A percentile compares a stretch with the other conserved stretches of the same genome.
These are phyloP conservation scores for Camillea tinctor DNA, from an alignment of 2,329 filamentous ascomycete genomes.

Conservation along the genomic window DNA sequence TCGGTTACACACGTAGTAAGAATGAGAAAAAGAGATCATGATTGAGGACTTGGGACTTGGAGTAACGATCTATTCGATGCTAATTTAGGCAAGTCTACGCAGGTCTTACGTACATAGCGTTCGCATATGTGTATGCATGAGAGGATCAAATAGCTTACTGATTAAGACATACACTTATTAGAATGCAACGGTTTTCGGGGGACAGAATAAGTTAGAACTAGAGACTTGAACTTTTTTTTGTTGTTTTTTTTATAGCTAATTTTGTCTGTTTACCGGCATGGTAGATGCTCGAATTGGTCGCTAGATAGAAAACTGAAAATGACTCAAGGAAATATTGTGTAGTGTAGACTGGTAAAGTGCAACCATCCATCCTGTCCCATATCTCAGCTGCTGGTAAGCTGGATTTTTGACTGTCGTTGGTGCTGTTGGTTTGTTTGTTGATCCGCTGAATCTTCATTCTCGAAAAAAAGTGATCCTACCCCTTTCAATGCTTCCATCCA, in stretches of 20 bases:
- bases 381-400: background rate
- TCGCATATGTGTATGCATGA: background rate
- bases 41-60: background rate
- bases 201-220: background rate
- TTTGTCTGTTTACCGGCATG: background rate
- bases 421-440: background rate
- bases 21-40: background rate
- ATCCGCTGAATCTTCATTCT: background rate
- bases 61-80: background rate
- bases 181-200: background rate
- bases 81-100: background rate
- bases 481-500: background rate
- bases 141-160: background rate
- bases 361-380: background rate
- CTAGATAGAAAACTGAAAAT: background rate
- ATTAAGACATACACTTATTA: background rate
- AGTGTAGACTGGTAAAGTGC: background rate
- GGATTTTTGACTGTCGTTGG: background rate
- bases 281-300: background rate
- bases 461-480: background rate
- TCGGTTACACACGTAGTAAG: background rate
- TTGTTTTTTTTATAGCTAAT: background rate
- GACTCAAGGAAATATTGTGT: background rate
- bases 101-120: background rate
- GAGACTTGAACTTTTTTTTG: background rate